Evolutionary conservation across 129 eudicot genomes (phyloP).

Genomic region (Pittosporum tobira): DNA sequence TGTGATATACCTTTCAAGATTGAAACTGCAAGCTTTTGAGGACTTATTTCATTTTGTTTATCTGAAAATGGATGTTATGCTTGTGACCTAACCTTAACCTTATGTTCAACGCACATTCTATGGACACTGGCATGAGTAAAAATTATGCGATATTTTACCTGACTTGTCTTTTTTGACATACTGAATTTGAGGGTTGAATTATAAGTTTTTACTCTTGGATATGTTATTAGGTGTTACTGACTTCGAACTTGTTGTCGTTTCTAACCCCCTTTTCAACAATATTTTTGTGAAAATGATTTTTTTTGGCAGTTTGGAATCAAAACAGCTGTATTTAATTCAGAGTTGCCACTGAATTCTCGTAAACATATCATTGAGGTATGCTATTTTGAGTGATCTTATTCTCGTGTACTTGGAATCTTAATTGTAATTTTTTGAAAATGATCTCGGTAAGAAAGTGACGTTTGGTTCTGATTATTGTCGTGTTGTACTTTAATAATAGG

Average conservation of each 20-base stretch:
- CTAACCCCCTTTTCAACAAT: too few species aligned
- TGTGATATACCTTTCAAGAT: too few species aligned
- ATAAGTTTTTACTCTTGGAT: too few species aligned
- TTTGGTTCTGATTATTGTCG: conserved; percentile 1
- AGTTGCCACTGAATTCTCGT: conserved; percentile 94
- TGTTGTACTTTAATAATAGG: conserved; percentile 29
- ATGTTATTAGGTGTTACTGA: too few species aligned
- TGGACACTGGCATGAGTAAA: too few species aligned
- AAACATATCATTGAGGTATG: conserved; percentile 90
- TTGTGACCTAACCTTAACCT: not conserved
- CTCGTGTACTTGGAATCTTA: not conserved
- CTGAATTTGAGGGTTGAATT: too few species aligned
- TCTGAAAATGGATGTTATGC: not conserved
- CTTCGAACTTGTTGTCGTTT: too few species aligned
- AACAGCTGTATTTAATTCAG: conserved; percentile 89
- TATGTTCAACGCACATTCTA: too few species aligned
- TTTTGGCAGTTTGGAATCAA: conserved; percentile 77
- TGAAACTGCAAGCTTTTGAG: not conserved
- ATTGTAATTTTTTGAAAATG: too few species aligned
- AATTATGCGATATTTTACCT: too few species aligned
- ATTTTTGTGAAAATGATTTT: not conserved
- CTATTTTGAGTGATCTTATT: not conserved
- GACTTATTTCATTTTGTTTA: not conserved
- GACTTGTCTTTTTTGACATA: too few species aligned
- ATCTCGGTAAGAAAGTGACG: not conserved